Conservation (phyloP, 371 early-diverging fungal species). For the Saksenaea vasiformis region DNA sequence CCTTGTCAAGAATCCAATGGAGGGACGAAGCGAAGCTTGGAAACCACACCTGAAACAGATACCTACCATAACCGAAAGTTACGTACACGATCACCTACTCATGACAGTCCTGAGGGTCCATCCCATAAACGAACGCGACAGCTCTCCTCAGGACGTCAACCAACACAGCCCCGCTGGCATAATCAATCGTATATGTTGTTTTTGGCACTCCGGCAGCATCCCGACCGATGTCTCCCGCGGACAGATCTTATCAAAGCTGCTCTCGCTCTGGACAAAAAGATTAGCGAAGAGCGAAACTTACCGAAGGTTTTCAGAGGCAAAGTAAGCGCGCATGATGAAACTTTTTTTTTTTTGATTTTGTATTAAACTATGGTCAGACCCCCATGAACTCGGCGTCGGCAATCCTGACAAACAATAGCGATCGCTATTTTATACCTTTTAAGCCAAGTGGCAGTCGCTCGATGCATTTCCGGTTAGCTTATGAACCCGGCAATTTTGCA, state of each 20-base stretch:
- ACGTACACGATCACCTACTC: conserved; percentile 12
- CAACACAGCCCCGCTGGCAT: conserved; percentile 77
- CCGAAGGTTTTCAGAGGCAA: conserved; percentile 83
- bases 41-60: conserved; percentile 8
- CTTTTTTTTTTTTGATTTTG: neutral
- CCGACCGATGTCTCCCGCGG: conserved; percentile 64
- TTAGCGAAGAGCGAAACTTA: conserved; percentile 69
- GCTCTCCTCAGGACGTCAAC: conserved; percentile 9
- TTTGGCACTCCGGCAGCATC: conserved; percentile 72
- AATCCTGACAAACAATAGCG: conserved; percentile 77
- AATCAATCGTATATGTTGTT: conserved; percentile 83
- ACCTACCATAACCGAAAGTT: neutral
- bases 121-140: conserved; percentile 14
- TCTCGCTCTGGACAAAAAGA: conserved; percentile 69
- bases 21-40: conserved; percentile 17
- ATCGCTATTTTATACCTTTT: conserved; percentile 76
- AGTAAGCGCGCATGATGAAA: conserved; percentile 41
- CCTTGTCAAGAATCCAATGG: conserved; percentile 1
- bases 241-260: conserved; percentile 74
- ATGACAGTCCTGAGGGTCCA: neutral
- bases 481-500: conserved; percentile 75
- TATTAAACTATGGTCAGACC: conserved; percentile 48
- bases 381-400: conserved; percentile 85
- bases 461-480: conserved; percentile 75
- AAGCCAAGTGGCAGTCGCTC: conserved; percentile 68